Conservation (phyloP, 192 early-diverging fungal species). For the Entomortierella chlamydospora region DNA sequence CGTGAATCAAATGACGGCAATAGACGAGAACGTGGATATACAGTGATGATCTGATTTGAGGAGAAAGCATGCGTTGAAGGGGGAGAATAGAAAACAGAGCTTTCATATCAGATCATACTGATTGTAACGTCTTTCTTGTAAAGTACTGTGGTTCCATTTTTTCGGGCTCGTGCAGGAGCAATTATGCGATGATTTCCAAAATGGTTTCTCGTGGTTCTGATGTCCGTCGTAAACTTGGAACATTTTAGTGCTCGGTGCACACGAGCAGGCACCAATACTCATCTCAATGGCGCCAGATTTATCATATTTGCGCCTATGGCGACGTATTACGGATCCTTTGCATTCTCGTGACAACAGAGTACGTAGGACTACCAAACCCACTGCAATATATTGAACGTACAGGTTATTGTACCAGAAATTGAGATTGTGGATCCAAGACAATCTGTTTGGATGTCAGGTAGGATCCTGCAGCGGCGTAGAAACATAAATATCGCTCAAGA, state of each 20-base stretch:
- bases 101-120: background rate
- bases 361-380: too few relatives aligned
- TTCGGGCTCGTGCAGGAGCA: slow-evolving; percentile 25
- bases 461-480: too few relatives aligned
- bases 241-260: background rate
- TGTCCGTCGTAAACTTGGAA: background rate
- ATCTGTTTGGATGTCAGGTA: too few relatives aligned
- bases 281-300: too few relatives aligned
- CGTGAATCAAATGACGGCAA: background rate
- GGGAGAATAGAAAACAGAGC: background rate
- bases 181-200: background rate
- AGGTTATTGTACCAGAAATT: too few relatives aligned
- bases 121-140: background rate
- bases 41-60: background rate
- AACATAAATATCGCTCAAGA: too few relatives aligned
- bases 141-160: background rate
- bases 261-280: too few relatives aligned
- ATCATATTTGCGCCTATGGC: too few relatives aligned
- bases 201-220: background rate
- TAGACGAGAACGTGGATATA: background rate
- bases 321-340: too few relatives aligned
- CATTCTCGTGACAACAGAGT: too few relatives aligned
- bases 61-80: background rate
- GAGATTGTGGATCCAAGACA: too few relatives aligned
- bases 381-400: too few relatives aligned